Base-by-base conservation (phyloP, 768 basidiomycete genomes). In the Tylopilus rubrobrunneus region DNA sequence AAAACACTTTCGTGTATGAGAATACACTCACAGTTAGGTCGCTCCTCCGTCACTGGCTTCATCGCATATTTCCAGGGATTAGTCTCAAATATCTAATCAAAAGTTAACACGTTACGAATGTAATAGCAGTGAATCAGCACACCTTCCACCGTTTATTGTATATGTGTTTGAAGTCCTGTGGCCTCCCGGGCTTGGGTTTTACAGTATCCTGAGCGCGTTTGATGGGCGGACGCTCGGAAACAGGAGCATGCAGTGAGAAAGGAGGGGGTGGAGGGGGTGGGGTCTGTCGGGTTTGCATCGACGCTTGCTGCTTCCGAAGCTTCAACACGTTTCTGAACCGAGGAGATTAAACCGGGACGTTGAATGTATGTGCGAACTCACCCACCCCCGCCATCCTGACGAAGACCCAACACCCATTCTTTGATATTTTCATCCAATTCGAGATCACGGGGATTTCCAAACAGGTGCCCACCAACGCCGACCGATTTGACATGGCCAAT, bases 341-440 rank as follows among this genome's bases (percentile, higher is more conserved):
- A 46, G 33, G 25, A 9, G 12, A 37, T 58, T 48, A 47, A 50
- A 39, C 28, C 40, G 44, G 0, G 28, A 51, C 47, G 25, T 8
- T 12, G 57, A 54, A 52, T 12, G 21, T 41, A 46, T 28, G 23
- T 42, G 12, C 36, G 42, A 34, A 74, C 81, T 68, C 64, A 86
- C 86, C 84, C 84, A 57, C 74, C 81, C 43, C 84, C 83, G 34
- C 83, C 85, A 36, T 76, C 73, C 43, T 75, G 66, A 49, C 74
- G 76, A 45, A 87, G 67, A n/a, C 82, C 85, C 8, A 75, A 61
- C 17, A 76, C 69, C 87, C 86, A 89, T 46, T 71, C 66, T 5
- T 59, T 60, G 23, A 89, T 60, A 28, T 77, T 57, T 10, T 53
- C 45, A 41, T 80, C 62, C 3, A 58, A 63, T 21, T 79, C 76